A percentile compares a stretch with the other conserved stretches of the same genome.
These are phyloP conservation scores for Pichia phayaonensis DNA, from an alignment of 805 yeast species.

Conservation along the genomic window DNA sequence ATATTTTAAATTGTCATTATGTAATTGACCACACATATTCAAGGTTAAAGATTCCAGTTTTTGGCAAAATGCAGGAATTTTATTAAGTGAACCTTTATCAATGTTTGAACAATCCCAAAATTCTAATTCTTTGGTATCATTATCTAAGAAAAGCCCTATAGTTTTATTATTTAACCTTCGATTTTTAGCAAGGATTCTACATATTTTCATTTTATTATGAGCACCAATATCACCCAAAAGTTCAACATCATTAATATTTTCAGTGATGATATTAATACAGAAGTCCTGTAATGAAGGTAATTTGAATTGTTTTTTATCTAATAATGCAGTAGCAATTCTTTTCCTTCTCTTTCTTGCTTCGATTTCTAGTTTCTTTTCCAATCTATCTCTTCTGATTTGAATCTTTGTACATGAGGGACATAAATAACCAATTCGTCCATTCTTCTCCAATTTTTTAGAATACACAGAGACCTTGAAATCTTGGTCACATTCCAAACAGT, in stretches of 20 bases:
- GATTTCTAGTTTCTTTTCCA: conserved; percentile 44
- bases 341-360: conserved; percentile 68
- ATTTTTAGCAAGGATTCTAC: conserved; percentile 72
- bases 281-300: conserved; percentile 74
- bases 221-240: conserved; percentile 75
- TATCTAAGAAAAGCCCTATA: conserved; percentile 61
- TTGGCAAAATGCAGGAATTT: conserved; percentile 76
- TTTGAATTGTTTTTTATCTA: conserved; percentile 58
- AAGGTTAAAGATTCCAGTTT: conserved; percentile 56
- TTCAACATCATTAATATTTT: conserved; percentile 66
- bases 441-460: conserved; percentile 41
- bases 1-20: conserved; percentile 65
- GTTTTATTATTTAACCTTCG: conserved; percentile 72
- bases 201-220: conserved; percentile 60
- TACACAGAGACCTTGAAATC: conserved; percentile 59
- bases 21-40: conserved; percentile 90
- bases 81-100: conserved; percentile 52
- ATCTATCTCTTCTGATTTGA: conserved; percentile 35
- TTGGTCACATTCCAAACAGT: conserved; percentile 56
- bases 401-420: conserved; percentile 56
- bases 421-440: conserved; percentile 51
- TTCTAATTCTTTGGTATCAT: conserved; percentile 48
- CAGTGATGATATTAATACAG: conserved; percentile 62
- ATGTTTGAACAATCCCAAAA: conserved; percentile 92
- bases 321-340: conserved; percentile 73